Evolutionary conservation across 441 rosid species (phyloP).

Genomic region (Macaranga tanarius): DNA sequence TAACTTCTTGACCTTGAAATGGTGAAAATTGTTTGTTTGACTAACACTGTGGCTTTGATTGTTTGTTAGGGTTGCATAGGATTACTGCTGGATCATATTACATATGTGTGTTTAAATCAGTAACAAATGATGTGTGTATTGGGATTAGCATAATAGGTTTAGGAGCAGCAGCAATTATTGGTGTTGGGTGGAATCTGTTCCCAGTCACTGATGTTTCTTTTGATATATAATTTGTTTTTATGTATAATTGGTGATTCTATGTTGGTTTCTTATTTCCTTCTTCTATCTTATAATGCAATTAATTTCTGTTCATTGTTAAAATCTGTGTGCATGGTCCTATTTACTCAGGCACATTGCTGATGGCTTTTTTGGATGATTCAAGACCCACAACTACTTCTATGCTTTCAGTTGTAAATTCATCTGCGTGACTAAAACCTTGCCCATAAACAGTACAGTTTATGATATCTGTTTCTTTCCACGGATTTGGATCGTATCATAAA

Average conservation of each 20-base stretch:
- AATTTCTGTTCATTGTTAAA: not conserved
- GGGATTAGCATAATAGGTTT: not conserved
- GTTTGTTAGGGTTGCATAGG: not conserved
- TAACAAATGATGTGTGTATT: not conserved
- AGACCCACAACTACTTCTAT: too few relatives aligned
- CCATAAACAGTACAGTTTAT: not conserved
- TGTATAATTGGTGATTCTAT: not conserved
- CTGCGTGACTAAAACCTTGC: not conserved
- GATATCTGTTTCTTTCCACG: not conserved
- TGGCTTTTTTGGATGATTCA: too few relatives aligned
- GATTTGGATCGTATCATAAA: not conserved
- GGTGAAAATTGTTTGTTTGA: not conserved
- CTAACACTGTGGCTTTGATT: not conserved
- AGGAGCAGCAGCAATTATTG: not conserved
- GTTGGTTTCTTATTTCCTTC: not conserved
- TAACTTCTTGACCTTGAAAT: not conserved
- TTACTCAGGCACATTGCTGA: not conserved
- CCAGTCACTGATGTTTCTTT: not conserved
- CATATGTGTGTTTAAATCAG: not conserved
- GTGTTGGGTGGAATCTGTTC: not conserved
- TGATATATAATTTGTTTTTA: not conserved
- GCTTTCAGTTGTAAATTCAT: too few relatives aligned
- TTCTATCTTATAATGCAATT: not conserved
- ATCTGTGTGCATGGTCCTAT: not conserved
- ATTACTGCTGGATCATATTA: not conserved